Evolutionary conservation across 2,329 filamentous ascomycete genomes (phyloP), one percentile per base, ranked within the genome.

Genomic region (Xylaria polymorpha): DNA sequence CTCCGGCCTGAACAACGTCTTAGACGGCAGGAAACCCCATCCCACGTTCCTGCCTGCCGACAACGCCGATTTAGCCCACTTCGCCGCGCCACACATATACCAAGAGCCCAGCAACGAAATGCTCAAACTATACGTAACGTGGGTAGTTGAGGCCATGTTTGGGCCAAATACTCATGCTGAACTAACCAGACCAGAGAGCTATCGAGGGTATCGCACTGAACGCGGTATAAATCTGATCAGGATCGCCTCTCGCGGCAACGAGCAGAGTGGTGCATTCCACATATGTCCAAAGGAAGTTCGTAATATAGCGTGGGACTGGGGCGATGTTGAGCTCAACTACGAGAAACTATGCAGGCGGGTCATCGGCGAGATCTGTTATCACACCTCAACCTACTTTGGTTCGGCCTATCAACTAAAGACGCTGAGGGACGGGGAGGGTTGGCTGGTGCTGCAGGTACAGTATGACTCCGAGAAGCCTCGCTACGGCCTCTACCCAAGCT

Each of bases 401-500:
- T 6, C 2, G 10, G 37, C 25, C 22, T 14, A 18, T 4, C 8
- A 3, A 1, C 20, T 61, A 1, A 25, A 51, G 15, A 12, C 8
- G 10, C 61, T 68, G 10, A 14, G 12, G 18, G 8, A 51, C 25
- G 39, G 48, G 20, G 2, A 37, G 14, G 48, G 43, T 1, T 64
- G 66, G 66, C 15, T 50, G 32, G 25, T 61, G 15, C 51, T 68
- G 41, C 66, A 68, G 56, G 66, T 64, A 48, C 20, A 61, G 8
- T 5, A 6, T 6, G 9, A 10, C 3, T 4, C 18, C 22, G 4
- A 4, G 14, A 1, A 18, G 32, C 32, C 48, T 15, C 48, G 20
- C n/a, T 66, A 43, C 29, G 50, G 62, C 20, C 56, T 68, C 12
- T 68, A 68, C 43, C 66, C 66, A 18, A 53, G 57, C 44, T 65